Evolutionary conservation across 2,329 filamentous ascomycete genomes (phyloP), one percentile per base, ranked within the genome.

Genomic region (Claviceps lovelessii): DNA sequence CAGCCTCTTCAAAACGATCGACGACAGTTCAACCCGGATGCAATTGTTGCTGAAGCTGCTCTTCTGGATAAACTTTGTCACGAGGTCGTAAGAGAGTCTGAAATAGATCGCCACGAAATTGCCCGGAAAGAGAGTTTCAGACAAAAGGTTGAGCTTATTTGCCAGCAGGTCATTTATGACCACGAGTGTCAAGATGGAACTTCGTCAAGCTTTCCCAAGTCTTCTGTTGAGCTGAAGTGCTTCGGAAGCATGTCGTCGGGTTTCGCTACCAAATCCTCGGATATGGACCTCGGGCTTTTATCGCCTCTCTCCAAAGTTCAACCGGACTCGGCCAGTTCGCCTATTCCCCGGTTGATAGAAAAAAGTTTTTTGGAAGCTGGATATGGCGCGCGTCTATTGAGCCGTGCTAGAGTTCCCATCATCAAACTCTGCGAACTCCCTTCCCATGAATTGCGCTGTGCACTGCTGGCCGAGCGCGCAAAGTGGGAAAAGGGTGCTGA

Each of bases 171-270:
- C 1, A 78, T 89, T 51, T 65, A 70, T 6, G 66, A 72, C 9
- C 70, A 79, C 59, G 83, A 85, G 60, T 58, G 61, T 10, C 63
- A 69, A n/a, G 60, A 62, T 2, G 70, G 69, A 33, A 64, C 70
- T 19, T 59, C 69, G 5, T 56, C 58, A 0, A 69, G 76, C 9
- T 82, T 86, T 55, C 70, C 76, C 17, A 64, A 76, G 29, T 64
- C 71, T 10, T 78, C 78, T 52, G 77, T 91, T n/a, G 74, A 81
- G 53, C 73, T 94, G 15, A 81, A 81, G 61, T 88, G 85, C 62
- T 94, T 93, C 64, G 90, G 89, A 5, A 94, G 89, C 65, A 74
- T 94, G 49, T 80, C 81, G 23, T 90, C 89, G 13, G 90, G 90
- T 0, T 95, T 95, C 69, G 90, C 88, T 4, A 89, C 87, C 11